phyloP scores from a whole-genome alignment of 371 early-diverging fungal genomes.

The Syncephalis plumigaleata region DNA sequence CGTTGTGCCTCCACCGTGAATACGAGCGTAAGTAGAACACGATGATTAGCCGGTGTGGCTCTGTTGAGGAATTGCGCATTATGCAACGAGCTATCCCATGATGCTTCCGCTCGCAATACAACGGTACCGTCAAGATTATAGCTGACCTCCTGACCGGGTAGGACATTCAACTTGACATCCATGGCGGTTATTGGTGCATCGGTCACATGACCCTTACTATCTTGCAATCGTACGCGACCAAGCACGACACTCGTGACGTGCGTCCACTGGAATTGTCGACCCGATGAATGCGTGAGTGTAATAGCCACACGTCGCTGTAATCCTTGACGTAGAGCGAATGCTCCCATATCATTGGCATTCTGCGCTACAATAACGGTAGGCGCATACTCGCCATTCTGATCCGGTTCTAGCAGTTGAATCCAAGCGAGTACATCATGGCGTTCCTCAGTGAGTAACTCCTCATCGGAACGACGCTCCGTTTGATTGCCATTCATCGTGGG shows the following conservation, averaged over 20 bases:
- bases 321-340: constrained; percentile 66
- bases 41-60: constrained; percentile 35
- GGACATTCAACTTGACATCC: constrained; percentile 27
- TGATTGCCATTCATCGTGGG: constrained; percentile 4
- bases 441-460: constrained; percentile 41
- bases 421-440: constrained; percentile 51
- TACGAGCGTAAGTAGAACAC: constrained; percentile 30
- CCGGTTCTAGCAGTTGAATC: constrained; percentile 48
- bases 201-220: constrained; percentile 37
- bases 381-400: constrained; percentile 49
- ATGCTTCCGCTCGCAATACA: constrained; percentile 28
- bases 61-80: constrained; percentile 52
- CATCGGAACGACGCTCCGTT: constrained; percentile 36
- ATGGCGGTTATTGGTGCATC: constrained; percentile 23
- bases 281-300: constrained; percentile 55
- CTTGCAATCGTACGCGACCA: constrained; percentile 44
- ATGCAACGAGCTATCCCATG: constrained; percentile 79
- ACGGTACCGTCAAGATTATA: constrained; percentile 42
- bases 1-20: constrained; percentile 40
- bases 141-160: constrained; percentile 22
- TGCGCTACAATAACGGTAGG: constrained; percentile 42
- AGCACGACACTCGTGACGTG: constrained; percentile 30
- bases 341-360: constrained; percentile 31
- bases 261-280: constrained; percentile 45
- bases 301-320: constrained; percentile 60